Base-by-base conservation (phyloP, 352 stramenopile species). In the Phytophthora foliorum region DNA sequence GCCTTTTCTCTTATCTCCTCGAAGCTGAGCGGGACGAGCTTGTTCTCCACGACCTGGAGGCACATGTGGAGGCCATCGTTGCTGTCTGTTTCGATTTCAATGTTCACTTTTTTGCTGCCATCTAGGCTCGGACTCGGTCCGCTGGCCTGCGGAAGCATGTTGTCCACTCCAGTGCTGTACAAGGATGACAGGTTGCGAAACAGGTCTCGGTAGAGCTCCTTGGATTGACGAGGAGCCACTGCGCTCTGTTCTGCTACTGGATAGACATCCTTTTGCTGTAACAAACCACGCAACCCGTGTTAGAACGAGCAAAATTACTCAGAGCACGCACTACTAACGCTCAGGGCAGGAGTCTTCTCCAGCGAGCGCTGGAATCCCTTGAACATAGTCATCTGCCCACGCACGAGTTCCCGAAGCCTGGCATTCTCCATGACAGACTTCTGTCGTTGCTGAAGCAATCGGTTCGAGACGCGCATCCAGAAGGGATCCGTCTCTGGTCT, bases 1-100 rank as follows among this genome's bases (percentile, higher is more conserved):
- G 75, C 72, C 13, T 73, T 54, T 0, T 81, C 67, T 46, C 61
- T 54, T 11, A 86, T 53, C 34, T 63, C 45, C 11, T 63, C 21
- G 11, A 86, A 74, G 34, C 63, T 65, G 62, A 75, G 79, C 4
- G 77, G 72, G 17, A 85, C 36, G 3, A 67, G 42, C 9, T 65
- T 67, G 50, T 70, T 85, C 60, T 88, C 72, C 14, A 77, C 52
- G 27, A 88, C 72, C 36, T 88, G 74, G 36, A 88, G 70, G 19
- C 62, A 77, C 77, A 88, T 84, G 8, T 69, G 49, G 13, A 72
- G 77, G 11, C 42, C 50, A 39, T 55, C 53, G 13, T 68, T 60
- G 50, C 60, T 68, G 45, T 84, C 75, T 14, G 54, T 74, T 7
- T 57, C 63, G 58, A 88, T 78, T 48, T 84, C 74, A 71, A 86